Evolutionary conservation across 306 rosid species (phyloP).

Genomic region (Trichosanthes truncata): DNA sequence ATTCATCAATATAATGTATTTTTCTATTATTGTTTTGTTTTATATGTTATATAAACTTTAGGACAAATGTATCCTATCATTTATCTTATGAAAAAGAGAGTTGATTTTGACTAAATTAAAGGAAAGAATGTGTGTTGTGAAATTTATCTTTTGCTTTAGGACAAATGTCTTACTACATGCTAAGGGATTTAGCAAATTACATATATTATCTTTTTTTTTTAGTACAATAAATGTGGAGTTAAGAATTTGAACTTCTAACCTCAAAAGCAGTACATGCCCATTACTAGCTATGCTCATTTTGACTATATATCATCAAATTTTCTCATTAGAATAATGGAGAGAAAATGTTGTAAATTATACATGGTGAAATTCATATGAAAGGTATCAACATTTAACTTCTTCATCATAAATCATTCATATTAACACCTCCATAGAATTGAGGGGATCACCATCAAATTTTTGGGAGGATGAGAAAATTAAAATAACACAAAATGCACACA

Average conservation of each 20-base stretch:
- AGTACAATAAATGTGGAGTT: too few species aligned
- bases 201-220: background rate
- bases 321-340: background rate
- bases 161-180: background rate
- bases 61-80: too few species aligned
- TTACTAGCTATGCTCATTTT: too few species aligned
- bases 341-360: background rate
- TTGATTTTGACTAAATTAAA: background rate
- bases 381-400: background rate
- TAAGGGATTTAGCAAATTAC: background rate
- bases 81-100: background rate
- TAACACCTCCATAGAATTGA: too few species aligned
- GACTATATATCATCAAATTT: background rate
- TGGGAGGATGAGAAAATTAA: background rate
- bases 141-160: background rate
- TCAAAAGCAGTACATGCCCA: too few species aligned
- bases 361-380: background rate
- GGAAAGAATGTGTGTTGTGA: background rate
- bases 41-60: background rate
- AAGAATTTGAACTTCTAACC: too few species aligned
- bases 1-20: background rate
- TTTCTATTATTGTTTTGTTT: background rate
- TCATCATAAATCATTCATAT: background rate
- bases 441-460: too few species aligned
- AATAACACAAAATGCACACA: background rate